A percentile compares a stretch with the other conserved stretches of the same genome.
Evolutionary conservation across 768 basidiomycete species (phyloP).

Genomic region (Boletus rubescentipes): DNA sequence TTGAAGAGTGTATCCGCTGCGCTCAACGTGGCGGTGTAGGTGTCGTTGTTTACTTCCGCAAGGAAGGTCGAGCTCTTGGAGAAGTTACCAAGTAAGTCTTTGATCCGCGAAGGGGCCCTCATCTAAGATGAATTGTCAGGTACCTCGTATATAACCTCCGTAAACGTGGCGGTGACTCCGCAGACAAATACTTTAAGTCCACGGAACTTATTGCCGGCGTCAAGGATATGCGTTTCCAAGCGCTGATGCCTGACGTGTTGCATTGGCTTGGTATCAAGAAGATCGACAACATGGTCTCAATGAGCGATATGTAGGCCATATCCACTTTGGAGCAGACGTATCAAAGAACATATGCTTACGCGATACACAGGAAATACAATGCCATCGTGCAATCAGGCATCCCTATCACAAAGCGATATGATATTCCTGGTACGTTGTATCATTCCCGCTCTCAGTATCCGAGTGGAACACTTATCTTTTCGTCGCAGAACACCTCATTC

Average conservation of each 20-base stretch:
- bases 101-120: not conserved
- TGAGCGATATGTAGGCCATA: conserved; percentile 70
- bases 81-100: conserved; percentile 81
- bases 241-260: conserved; percentile 93
- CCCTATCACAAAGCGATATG: conserved; percentile 76
- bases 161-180: conserved; percentile 91
- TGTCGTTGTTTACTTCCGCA: conserved; percentile 90
- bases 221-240: conserved; percentile 94
- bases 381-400: conserved; percentile 91
- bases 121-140: conserved; percentile 34
- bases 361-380: conserved; percentile 75
- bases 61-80: conserved; percentile 90
- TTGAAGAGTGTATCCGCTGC: conserved; percentile 87
- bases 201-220: conserved; percentile 95
- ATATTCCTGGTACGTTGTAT: conserved; percentile 66
- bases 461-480: not conserved
- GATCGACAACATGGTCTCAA: conserved; percentile 86
- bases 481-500: conserved; percentile 73
- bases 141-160: conserved; percentile 96
- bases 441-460: too few species aligned
- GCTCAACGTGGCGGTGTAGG: conserved; percentile 89
- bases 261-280: conserved; percentile 93
- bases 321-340: not conserved
- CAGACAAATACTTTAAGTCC: conserved; percentile 90
- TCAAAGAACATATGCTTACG: not conserved